Percentiles rank a stretch among this genome's conserved stretches.
These are phyloP conservation scores for Kodamaea hsintzibuensis DNA, from an alignment of 805 yeast species.

Conservation along the genomic window DNA sequence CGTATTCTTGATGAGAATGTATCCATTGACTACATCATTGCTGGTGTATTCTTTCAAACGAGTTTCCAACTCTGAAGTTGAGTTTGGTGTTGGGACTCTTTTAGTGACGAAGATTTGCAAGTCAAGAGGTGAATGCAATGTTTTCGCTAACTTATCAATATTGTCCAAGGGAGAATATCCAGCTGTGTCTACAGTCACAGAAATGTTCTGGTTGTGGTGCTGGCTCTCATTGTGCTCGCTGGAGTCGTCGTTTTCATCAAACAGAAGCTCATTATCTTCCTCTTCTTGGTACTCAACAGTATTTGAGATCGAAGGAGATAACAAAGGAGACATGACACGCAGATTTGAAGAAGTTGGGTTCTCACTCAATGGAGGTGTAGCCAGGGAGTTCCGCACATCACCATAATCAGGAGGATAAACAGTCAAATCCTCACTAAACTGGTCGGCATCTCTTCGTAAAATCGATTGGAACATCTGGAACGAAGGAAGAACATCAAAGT, in stretches of 20 bases:
- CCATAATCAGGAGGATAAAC: conserved; percentile 40
- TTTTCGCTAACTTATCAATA: conserved; percentile 49
- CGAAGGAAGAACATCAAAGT: conserved; percentile 64
- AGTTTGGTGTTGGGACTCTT: conserved; percentile 48
- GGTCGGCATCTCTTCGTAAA: conserved; percentile 42
- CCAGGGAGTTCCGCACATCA: conserved; percentile 28
- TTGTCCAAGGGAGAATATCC: conserved; percentile 54
- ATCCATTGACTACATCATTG: conserved; percentile 45
- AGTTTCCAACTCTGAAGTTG: conserved; percentile 41
- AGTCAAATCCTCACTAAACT: conserved; percentile 35
- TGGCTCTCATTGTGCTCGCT: conserved; percentile 5
- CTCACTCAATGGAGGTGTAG: conserved; percentile 25
- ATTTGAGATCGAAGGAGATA: conserved; percentile 4
- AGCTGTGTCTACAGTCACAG: conserved; percentile 19
- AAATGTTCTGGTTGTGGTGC: conserved; percentile 14
- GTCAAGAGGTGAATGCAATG: conserved; percentile 43
- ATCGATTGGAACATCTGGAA: conserved; percentile 66
- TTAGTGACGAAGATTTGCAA: conserved; percentile 55
- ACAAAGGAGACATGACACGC: background rate
- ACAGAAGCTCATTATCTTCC: conserved; percentile 8
- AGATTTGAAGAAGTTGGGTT: conserved; percentile 13
- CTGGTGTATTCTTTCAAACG: conserved; percentile 44
- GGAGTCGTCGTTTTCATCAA: conserved; percentile 9
- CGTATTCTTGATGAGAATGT: conserved; percentile 49
- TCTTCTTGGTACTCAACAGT: conserved; percentile 5